These are phyloP conservation scores for Cyphellophora attinorum DNA, from an alignment of 2,329 filamentous ascomycete genomes.

Conservation along the genomic window DNA sequence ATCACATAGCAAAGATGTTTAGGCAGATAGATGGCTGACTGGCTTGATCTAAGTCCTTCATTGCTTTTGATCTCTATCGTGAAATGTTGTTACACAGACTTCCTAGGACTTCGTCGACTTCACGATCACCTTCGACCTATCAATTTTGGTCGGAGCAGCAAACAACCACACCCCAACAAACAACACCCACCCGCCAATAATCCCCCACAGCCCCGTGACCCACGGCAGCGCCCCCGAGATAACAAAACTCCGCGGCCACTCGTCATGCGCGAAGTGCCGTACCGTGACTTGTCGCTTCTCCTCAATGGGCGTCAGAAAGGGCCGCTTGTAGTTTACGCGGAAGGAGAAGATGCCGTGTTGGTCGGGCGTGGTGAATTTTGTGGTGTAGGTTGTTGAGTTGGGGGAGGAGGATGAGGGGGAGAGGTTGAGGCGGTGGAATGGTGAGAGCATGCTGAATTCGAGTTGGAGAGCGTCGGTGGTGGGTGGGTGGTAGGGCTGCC, in stretches of 20 bases:
- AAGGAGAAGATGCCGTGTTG: constrained; percentile 99
- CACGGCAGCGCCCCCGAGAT: constrained; percentile 92
- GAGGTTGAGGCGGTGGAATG: constrained; percentile 83
- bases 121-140: constrained; percentile 2
- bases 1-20: neutral
- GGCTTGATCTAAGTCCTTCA: neutral
- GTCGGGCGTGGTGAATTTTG: constrained; percentile 75
- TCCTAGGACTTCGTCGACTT: too few relatives aligned
- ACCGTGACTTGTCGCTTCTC: constrained; percentile 94
- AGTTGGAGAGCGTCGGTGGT: constrained; percentile 71
- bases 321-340: constrained; percentile 91
- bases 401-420: constrained; percentile 45
- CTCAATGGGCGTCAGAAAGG: constrained; percentile 79
- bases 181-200: constrained; percentile 70
- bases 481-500: constrained; percentile 63
- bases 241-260: constrained; percentile 83
- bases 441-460: constrained; percentile 97
- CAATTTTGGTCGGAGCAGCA: constrained; percentile 28
- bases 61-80: too few relatives aligned
- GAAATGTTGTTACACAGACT: too few relatives aligned
- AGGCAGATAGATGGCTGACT: neutral
- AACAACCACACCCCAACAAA: constrained; percentile 89
- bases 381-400: constrained; percentile 63
- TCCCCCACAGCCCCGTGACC: constrained; percentile 79
- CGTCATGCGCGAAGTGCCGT: constrained; percentile 92